Conservation (phyloP, 2,329 filamentous ascomycete genomes). For the Claviceps monticola region DNA sequence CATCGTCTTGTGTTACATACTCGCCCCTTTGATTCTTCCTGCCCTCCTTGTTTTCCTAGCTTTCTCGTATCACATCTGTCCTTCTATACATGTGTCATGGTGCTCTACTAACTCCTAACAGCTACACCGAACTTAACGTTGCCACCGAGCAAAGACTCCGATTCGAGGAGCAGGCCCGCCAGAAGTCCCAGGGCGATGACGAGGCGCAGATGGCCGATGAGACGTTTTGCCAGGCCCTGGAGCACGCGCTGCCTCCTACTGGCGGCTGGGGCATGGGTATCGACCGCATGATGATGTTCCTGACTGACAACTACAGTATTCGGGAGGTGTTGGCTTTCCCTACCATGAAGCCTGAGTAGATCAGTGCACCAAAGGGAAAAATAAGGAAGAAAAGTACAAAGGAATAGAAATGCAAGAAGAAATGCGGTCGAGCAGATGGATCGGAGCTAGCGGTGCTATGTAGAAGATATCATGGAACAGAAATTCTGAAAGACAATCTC, state of each 20-base stretch:
- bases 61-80: not conserved
- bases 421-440: not conserved
- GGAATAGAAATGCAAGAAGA: not conserved
- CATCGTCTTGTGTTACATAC: not conserved
- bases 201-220: conserved; percentile 94
- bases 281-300: conserved; percentile 86
- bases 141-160: conserved; percentile 86
- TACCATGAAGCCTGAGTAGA: conserved; percentile 64
- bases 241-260: conserved; percentile 84
- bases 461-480: no score
- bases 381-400: conserved; percentile 6
- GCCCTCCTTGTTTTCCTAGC: not conserved
- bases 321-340: conserved; percentile 95
- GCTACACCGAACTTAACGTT: conserved; percentile 84
- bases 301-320: conserved; percentile 87
- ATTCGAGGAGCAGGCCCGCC: conserved; percentile 78
- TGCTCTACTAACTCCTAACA: conserved; percentile 5
- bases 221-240: conserved; percentile 81
- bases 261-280: conserved; percentile 96
- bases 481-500: no score
- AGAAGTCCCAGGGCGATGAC: conserved; percentile 94
- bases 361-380: conserved; percentile 9
- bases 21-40: no score
- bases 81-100: not conserved
- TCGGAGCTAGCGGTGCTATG: no score